Evolutionary conservation across 495 filamentous ascomycete species (phyloP).

Genomic region (Penicillium parvum): DNA sequence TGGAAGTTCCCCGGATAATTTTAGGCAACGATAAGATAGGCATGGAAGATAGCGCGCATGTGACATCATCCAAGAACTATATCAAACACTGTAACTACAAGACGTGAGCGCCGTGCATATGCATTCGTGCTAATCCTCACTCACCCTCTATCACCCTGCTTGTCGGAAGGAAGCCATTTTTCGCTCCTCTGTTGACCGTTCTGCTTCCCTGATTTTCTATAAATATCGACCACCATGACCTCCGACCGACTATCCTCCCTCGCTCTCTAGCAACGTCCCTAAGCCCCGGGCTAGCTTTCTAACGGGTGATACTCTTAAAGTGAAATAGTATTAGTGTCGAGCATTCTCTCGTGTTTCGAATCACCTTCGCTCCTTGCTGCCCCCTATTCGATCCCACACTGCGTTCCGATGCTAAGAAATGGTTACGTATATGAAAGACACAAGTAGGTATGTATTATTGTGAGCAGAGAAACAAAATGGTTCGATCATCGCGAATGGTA

Average conservation of each 20-base stretch:
- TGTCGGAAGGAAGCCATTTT: conserved; percentile 6
- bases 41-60: conserved; percentile 12
- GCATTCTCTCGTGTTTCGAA: conserved; percentile 7
- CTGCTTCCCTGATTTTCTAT: too few relatives aligned
- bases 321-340: conserved; percentile 7
- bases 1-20: conserved; percentile 14
- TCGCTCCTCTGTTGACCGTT: too few relatives aligned
- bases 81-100: too few relatives aligned
- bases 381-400: conserved; percentile 3
- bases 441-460: too few relatives aligned
- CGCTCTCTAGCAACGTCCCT: conserved; percentile 7
- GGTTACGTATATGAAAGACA: too few relatives aligned
- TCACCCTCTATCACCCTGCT: conserved; percentile 5
- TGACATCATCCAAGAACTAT: conserved; percentile 13
- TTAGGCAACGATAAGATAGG: conserved; percentile 40
- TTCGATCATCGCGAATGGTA: too few relatives aligned
- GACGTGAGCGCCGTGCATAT: too few relatives aligned
- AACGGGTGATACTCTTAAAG: conserved; percentile 6
- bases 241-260: conserved; percentile 3
- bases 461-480: too few relatives aligned
- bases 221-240: too few relatives aligned
- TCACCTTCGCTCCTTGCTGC: conserved; percentile 3
- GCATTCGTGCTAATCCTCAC: conserved; percentile 11
- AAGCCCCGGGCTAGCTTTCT: conserved; percentile 4
- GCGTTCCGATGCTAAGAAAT: too few relatives aligned